Percentiles rank a stretch among this genome's conserved stretches.
These are phyloP conservation scores for Fusarium piperis DNA, from an alignment of 2,329 filamentous ascomycete genomes.

Conservation along the genomic window DNA sequence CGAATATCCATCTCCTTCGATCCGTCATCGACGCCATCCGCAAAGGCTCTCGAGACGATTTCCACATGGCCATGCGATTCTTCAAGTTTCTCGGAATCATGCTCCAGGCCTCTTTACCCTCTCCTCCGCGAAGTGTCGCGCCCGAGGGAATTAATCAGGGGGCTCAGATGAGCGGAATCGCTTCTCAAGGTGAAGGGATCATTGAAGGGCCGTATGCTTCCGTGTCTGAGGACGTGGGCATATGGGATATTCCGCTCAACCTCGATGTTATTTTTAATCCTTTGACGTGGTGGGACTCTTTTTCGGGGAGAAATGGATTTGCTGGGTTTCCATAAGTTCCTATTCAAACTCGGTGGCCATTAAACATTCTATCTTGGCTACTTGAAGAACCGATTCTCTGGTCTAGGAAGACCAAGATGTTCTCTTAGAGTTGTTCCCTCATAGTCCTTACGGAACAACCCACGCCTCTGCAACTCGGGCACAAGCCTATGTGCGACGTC, in stretches of 20 bases:
- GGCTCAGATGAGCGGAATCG: not conserved
- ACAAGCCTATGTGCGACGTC: slow-evolving; percentile 58
- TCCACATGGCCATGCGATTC: slow-evolving; percentile 25
- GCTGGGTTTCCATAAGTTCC: not conserved
- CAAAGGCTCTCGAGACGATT: slow-evolving; percentile 13
- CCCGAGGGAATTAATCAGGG: not conserved
- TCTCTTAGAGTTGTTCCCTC: slow-evolving; percentile 62
- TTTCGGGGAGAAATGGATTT: not conserved
- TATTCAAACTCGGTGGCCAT: too few relatives aligned
- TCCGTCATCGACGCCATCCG: slow-evolving; percentile 14
- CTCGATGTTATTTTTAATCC: slow-evolving; percentile 18
- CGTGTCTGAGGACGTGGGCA: slow-evolving; percentile 1
- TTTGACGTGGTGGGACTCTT: slow-evolving; percentile 22
- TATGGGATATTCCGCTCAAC: slow-evolving; percentile 8
- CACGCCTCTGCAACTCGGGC: slow-evolving; percentile 61
- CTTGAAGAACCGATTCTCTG: slow-evolving; percentile 51
- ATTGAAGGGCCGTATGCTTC: not conserved
- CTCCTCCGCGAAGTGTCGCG: not conserved
- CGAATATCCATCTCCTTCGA: slow-evolving; percentile 16
- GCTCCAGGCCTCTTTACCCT: not conserved
- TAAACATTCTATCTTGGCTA: not conserved
- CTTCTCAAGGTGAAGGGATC: not conserved
- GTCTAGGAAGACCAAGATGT: slow-evolving; percentile 62
- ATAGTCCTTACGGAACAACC: slow-evolving; percentile 62
- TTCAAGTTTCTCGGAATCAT: slow-evolving; percentile 25